Conservation (phyloP, 345 rosid species). For the Aquilaria malaccensis region DNA sequence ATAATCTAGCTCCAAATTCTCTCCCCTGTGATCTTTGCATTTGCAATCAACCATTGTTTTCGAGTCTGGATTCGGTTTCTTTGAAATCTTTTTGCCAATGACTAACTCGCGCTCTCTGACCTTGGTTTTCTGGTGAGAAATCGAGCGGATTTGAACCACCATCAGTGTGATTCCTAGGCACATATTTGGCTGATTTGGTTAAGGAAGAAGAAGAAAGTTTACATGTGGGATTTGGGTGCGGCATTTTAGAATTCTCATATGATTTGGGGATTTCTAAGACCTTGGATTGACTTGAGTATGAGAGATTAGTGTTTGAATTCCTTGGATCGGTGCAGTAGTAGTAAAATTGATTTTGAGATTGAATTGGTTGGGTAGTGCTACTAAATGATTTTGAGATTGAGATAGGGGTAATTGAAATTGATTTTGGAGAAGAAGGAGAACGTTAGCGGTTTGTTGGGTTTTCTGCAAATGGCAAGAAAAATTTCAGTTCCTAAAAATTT, state of each 20-base stretch:
- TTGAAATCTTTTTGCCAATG: slow-evolving; percentile 63
- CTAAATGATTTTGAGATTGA: too few species aligned
- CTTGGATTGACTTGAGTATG: slow-evolving; percentile 28
- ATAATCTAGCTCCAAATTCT: slow-evolving; percentile 10
- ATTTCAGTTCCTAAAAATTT: too few species aligned
- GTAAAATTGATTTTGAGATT: too few species aligned
- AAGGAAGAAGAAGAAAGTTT: slow-evolving; percentile 43
- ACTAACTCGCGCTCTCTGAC: slow-evolving; percentile 74
- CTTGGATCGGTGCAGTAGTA: too few species aligned
- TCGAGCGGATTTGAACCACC: slow-evolving; percentile 16
- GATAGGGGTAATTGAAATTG: too few species aligned
- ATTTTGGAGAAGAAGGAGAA: too few species aligned
- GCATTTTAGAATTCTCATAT: slow-evolving; percentile 56
- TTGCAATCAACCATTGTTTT: slow-evolving; percentile 42
- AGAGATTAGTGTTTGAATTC: not conserved
- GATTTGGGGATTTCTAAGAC: slow-evolving; percentile 22
- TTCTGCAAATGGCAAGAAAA: too few species aligned
- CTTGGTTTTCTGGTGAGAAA: slow-evolving; percentile 56
- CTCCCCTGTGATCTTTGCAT: slow-evolving; percentile 32
- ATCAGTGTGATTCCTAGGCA: slow-evolving; percentile 19
- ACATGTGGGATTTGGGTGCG: slow-evolving; percentile 32
- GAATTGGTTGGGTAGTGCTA: too few species aligned
- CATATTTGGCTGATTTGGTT: slow-evolving; percentile 24
- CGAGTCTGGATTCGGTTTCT: slow-evolving; percentile 34
- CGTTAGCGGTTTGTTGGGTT: too few species aligned